These are phyloP conservation scores for Heritiera littoralis DNA, from an alignment of 345 rosid genomes.

Conservation along the genomic window DNA sequence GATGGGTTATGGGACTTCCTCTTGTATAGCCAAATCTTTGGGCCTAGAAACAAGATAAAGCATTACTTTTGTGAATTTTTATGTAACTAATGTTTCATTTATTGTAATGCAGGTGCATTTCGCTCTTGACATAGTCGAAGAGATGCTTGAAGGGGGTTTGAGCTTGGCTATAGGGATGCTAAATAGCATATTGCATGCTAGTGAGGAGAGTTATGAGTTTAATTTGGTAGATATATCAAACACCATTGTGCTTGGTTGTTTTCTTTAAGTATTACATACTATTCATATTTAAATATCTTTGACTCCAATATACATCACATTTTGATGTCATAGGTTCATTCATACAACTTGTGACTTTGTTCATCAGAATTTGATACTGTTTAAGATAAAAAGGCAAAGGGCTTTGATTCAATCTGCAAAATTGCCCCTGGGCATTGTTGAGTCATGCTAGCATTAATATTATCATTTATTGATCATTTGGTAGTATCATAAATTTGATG, in stretches of 20 bases:
- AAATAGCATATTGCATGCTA: slow-evolving; percentile 49
- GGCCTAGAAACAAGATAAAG: not conserved
- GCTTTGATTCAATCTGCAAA: slow-evolving; percentile 3
- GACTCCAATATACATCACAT: not conserved
- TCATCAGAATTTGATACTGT: not conserved
- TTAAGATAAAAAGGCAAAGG: slow-evolving; percentile 1
- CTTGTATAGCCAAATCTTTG: not conserved
- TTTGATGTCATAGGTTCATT: slow-evolving; percentile 10
- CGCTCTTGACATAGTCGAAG: slow-evolving; percentile 69
- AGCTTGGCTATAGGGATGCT: slow-evolving; percentile 47
- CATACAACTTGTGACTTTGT: slow-evolving; percentile 6
- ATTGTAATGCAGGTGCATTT: slow-evolving; percentile 57
- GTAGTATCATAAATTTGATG: not conserved
- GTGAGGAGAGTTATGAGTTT: slow-evolving; percentile 62
- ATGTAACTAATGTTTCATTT: slow-evolving; percentile 21
- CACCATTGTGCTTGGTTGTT: not conserved
- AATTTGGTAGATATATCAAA: slow-evolving; percentile 51
- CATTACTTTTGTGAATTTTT: not conserved
- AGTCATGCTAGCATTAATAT: not conserved
- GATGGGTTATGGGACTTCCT: not conserved
- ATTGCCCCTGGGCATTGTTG: not conserved
- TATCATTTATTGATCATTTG: not conserved
- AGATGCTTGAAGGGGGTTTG: slow-evolving; percentile 60
- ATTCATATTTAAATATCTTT: not conserved
- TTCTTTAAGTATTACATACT: not conserved